Evolutionary conservation across 805 yeast species (phyloP).

Genomic region (Kluyveromyces siamensis): DNA sequence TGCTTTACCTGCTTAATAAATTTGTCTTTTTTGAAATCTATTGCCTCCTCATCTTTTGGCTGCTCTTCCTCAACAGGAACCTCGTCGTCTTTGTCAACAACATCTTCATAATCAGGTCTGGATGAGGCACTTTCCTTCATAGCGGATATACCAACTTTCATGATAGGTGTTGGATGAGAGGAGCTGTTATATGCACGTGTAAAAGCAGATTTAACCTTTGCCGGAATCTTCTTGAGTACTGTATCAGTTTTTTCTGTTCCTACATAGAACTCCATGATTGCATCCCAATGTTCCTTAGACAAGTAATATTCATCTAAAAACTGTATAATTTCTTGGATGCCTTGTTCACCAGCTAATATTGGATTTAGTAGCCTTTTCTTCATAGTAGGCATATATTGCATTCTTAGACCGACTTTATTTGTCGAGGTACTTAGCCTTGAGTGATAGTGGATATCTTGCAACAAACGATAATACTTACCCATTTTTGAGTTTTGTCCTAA

Average conservation of each 20-base stretch:
- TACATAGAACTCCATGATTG: constrained; percentile 71
- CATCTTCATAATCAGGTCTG: constrained; percentile 29
- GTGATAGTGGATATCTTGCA: constrained; percentile 86
- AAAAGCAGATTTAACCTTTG: constrained; percentile 75
- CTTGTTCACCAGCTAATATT: constrained; percentile 49
- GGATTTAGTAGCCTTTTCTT: constrained; percentile 52
- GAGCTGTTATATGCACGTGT: constrained; percentile 73
- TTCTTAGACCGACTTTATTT: constrained; percentile 61
- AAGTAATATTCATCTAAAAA: constrained; percentile 77
- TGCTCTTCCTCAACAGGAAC: constrained; percentile 21
- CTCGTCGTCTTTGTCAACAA: constrained; percentile 28
- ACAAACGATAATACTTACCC: constrained; percentile 64
- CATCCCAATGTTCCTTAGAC: constrained; percentile 90
- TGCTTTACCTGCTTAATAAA: constrained; percentile 25
- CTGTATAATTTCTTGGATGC: constrained; percentile 56
- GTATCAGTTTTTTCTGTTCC: constrained; percentile 45
- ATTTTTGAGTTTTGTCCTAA: constrained; percentile 84
- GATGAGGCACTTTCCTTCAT: constrained; percentile 12
- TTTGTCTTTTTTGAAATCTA: constrained; percentile 31
- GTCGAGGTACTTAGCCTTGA: constrained; percentile 74
- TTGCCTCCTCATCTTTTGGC: constrained; percentile 19
- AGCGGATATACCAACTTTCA: constrained; percentile 59
- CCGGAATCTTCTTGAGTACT: constrained; percentile 52
- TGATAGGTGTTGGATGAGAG: constrained; percentile 79
- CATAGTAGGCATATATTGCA: constrained; percentile 65